Evolutionary conservation across 2,329 filamentous ascomycete genomes (phyloP), one percentile per base, ranked within the genome.

Genomic region (Ophiostoma novo-ulmi): DNA sequence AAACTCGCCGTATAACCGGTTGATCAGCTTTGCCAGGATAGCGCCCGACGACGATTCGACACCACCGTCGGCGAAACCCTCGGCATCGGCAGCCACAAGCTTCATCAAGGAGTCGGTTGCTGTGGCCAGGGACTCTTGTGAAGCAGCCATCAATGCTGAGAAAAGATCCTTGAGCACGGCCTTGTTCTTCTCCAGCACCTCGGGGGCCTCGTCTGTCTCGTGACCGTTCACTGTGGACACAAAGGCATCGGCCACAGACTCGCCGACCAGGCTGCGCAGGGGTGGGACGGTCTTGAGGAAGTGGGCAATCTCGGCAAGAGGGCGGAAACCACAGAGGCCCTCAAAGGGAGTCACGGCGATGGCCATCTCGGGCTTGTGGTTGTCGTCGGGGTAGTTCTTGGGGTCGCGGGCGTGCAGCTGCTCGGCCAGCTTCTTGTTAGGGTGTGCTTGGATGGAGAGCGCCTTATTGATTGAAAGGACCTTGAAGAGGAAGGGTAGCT

Each of bases 291-390:
- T 79, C 67, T 88, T 82, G 41, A 97, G 84, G 79, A 98, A 98
- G 79, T 97, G 92, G 0, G 88, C 85, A 73, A 98, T 95, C 81
- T 99, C 94, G 5, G 82, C 84, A 31, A 97, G 83, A 0, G 95
- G 95, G 11, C 95, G 88, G 84, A 99, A 99, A 44, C 95, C 95
- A 77, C 95, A 99, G 44, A 99, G 87, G 0, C 95, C 95, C 78
- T 98, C 94, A 75, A 99, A 99, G 0, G 93, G 90, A 0, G 95
- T 98, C 76, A 99, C 90, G 73, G 95, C 95, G 79, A 99, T 97
- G 73, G 95, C 94, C 95, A 99, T 99, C 82, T 99, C 95, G 44
- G 95, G 95, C 82, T 99, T 99, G 85, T 99, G 95, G 82, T 99
- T 99, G 83, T 98, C 94, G 84, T 99, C 93, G 71, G 94, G 95